Percentiles rank a stretch among this genome's conserved stretches.
phyloP scores from a whole-genome alignment of 192 early-diverging fungal genomes.

The Backusella sp. region DNA sequence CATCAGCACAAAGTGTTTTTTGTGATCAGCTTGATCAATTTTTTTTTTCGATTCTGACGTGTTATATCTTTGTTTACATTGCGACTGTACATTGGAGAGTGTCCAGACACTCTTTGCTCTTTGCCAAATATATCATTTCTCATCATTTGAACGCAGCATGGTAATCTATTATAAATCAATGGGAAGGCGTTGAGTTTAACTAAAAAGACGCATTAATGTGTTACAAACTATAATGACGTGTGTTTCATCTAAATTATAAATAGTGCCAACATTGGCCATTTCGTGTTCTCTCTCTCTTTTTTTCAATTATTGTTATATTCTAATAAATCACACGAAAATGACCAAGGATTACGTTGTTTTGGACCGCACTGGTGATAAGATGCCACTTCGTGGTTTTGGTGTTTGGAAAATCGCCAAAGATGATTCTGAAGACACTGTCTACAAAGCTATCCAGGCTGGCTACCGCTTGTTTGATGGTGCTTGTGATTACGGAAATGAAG shows the following conservation, averaged over 20 bases:
- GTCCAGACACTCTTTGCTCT: too few relatives aligned
- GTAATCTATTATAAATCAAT: background rate
- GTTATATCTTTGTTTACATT: too few relatives aligned
- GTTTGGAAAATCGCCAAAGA: constrained; percentile 52
- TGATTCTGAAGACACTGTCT: constrained; percentile 38
- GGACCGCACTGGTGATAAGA: constrained; percentile 45
- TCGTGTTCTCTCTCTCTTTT: background rate
- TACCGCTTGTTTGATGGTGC: constrained; percentile 54
- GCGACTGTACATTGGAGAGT: too few relatives aligned
- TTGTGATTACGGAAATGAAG: constrained; percentile 63
- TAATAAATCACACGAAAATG: background rate
- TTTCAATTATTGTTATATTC: background rate
- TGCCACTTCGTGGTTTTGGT: constrained; percentile 56
- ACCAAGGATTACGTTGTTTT: constrained; percentile 24
- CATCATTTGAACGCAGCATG: background rate
- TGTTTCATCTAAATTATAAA: background rate
- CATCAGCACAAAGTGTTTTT: too few relatives aligned
- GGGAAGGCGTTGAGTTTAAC: background rate
- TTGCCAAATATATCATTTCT: too few relatives aligned
- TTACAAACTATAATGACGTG: background rate
- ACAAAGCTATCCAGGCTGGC: constrained; percentile 37
- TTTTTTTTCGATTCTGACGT: too few relatives aligned
- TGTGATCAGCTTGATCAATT: too few relatives aligned
- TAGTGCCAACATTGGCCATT: background rate
- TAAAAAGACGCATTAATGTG: background rate